Base-by-base conservation (phyloP, 352 stramenopile genomes). In the Pythium brassicae region DNA sequence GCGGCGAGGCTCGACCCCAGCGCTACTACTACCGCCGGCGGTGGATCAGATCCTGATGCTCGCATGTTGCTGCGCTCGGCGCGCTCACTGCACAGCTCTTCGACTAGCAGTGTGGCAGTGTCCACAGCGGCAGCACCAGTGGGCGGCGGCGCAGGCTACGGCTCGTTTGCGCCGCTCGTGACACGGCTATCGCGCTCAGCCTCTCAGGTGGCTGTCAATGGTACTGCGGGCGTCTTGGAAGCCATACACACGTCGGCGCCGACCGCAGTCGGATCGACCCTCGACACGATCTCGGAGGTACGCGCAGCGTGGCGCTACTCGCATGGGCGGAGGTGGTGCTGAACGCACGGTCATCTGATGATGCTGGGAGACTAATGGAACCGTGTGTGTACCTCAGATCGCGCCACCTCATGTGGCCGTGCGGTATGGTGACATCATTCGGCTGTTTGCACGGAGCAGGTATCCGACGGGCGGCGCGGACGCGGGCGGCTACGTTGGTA, bases 391-490 rank as follows among this genome's bases (percentile, higher is more conserved):
- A 37, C 32, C 32, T 37, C 43, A 73, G 72, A 73, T 68, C 47
- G 69, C 78, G 15, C 72, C 80, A 27, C 80, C 80, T 7, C 76
- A 83, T 53, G 74, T 91, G 19, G 81, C 78, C 10, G 68, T 91
- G 25, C 74, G 78, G 12, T 91, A 87, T 55, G 81, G 81, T 26
- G 78, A 91, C 60, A 76, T 59, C 9, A 78, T 91, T 51, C 78
- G 81, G 2, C 69, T 91, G 10, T 91, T 78, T 37, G 81, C 74
- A 11, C 71, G 69, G 52, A 87, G 72, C 58, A 86, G 80, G 43
- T 91, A 86, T 50, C 40, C 8, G n/a, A 14, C n/a, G 20, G 69
- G 64, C 25, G 32, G 53, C 0, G 46, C 40, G 15, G 63, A 64
- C 12, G 25, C 48, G 0, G 73, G 78, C n/a, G 80, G 78, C 3